Base-by-base conservation (phyloP, 768 basidiomycete species). In the Suillus tomentosus region DNA sequence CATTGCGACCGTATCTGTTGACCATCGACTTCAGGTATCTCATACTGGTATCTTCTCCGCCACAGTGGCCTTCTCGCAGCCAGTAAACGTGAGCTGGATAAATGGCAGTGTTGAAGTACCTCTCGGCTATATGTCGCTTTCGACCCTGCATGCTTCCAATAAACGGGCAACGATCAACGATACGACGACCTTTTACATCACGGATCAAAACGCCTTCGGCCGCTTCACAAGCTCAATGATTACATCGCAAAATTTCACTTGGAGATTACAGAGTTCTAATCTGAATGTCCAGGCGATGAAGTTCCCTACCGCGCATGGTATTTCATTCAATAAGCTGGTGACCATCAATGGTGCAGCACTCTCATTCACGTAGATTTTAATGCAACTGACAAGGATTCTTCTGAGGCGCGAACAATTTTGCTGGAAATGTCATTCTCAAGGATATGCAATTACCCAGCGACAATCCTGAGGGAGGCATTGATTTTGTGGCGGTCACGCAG, bases 41-140 rank as follows among this genome's bases (percentile, higher is more conserved):
- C 89, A 92, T 69, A 85, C 89, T 2, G 87, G 90, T 54, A 82
- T 86, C 42, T 81, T 92, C 70, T 73, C 83, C 14, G 89, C 90
- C 9, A 82, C 78, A 61, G 90, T 91, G 65, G 68, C 78, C 54
- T 92, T 91, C 70, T 80, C 80, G 11, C 76, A 86, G 39, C 81
- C 84, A 1, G 79, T 90, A 43, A 74, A 81, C 11, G 85, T 91
- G 27, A 79, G 79, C 40, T 91, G 89, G 89, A 75, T 87, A 37
- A 75, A 79, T 43, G 79, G 80, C 42, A 79, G 76, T 10, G 76
- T 76, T n/a, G 79, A 82, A 59, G 76, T 82, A 13, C 73, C 77
- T 3, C 68, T 92, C n/a, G 90, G 90, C 22, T 77, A 73, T 59
- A 84, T 90, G 77, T 69, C 67, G 10, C 73, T 92, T 34, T 68